Evolutionary conservation across 441 rosid genomes (phyloP).

Genomic region (Populus hybrid): DNA sequence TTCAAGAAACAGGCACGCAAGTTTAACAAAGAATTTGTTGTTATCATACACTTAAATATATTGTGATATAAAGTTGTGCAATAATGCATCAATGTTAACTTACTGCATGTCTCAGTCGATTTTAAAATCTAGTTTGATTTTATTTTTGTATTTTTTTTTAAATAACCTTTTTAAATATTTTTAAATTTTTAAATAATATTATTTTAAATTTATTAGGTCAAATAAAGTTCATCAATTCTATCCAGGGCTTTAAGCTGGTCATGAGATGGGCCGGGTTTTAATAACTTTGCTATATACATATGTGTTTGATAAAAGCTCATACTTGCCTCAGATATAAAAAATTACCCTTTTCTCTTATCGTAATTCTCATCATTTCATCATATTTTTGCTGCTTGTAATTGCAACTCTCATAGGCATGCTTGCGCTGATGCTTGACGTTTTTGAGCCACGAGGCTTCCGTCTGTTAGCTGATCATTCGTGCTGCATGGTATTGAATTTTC

Average conservation of each 20-base stretch:
- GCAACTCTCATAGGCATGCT: constrained; percentile 13
- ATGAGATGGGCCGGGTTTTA: too few species aligned
- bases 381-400: constrained; percentile 16
- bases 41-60: too few species aligned
- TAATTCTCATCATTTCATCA: constrained; percentile 27
- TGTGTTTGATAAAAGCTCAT: background rate
- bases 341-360: constrained; percentile 26
- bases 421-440: constrained; percentile 11
- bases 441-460: constrained; percentile 69
- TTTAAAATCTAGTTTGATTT: too few species aligned
- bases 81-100: too few species aligned
- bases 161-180: too few species aligned
- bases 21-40: background rate
- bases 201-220: too few species aligned
- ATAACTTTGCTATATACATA: background rate
- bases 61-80: too few species aligned
- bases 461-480: constrained; percentile 69
- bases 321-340: constrained; percentile 20
- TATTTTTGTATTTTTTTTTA: too few species aligned
- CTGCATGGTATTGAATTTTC: constrained; percentile 56
- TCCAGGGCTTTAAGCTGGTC: too few species aligned
- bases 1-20: background rate
- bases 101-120: too few species aligned
- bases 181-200: too few species aligned
- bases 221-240: too few species aligned